Conservation (phyloP, 352 stramenopile species). For the Globisporangium iwayamae region DNA sequence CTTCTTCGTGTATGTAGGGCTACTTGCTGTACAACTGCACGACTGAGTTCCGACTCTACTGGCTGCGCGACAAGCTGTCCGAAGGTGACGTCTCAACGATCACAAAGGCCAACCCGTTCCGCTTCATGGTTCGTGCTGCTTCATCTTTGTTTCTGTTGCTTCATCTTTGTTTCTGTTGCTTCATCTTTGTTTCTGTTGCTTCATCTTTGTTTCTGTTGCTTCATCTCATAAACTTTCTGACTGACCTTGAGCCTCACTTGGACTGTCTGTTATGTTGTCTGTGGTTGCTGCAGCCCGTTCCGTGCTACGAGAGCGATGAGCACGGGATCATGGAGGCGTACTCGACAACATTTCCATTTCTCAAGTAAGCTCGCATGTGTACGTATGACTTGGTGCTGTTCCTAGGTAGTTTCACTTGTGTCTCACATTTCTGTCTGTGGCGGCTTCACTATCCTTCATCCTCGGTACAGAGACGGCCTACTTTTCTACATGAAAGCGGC, state of each 20-base stretch:
- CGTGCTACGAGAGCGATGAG: conserved; percentile 83
- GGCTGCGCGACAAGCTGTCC: conserved; percentile 87
- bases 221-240: not conserved
- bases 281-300: conserved; percentile 48
- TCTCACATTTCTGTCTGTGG: not conserved
- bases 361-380: conserved; percentile 52
- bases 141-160: not conserved
- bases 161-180: not conserved
- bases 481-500: conserved; percentile 89
- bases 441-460: not conserved
- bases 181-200: not conserved
- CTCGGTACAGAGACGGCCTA: conserved; percentile 68
- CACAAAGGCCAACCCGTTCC: conserved; percentile 65
- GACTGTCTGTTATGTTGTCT: not conserved
- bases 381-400: not conserved
- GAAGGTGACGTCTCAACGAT: conserved; percentile 52
- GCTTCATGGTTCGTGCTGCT: conserved; percentile 50
- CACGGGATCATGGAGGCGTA: conserved; percentile 78
- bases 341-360: conserved; percentile 72
- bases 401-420: too few species aligned
- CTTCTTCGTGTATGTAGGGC: conserved; percentile 28
- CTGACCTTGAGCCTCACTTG: not conserved
- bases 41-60: conserved; percentile 91
- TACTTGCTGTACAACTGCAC: conserved; percentile 91
- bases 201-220: not conserved